Percentiles rank a stretch among this genome's conserved stretches.
These are phyloP conservation scores for Ceriops tagal DNA, from an alignment of 345 rosid species.

Conservation along the genomic window DNA sequence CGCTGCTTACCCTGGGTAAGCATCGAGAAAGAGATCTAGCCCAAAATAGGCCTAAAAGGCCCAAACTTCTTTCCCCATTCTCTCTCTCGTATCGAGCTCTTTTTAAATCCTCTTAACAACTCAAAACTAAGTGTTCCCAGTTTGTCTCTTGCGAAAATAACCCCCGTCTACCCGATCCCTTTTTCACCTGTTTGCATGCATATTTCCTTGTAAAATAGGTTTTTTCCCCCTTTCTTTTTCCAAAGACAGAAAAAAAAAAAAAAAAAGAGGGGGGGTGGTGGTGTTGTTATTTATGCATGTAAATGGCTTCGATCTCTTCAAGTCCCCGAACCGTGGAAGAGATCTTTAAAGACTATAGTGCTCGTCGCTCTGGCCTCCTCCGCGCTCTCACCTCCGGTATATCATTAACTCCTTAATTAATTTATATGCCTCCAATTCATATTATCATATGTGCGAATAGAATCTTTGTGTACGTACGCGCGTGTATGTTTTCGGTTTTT, in stretches of 20 bases:
- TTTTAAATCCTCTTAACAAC: neutral
- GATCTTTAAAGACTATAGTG: slow-evolving; percentile 80
- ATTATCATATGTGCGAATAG: neutral
- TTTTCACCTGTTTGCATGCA: neutral
- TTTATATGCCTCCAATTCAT: neutral
- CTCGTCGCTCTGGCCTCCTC: slow-evolving; percentile 75
- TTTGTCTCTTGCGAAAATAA: neutral
- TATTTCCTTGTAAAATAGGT: neutral
- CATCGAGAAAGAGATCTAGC: neutral
- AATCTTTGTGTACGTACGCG: slow-evolving; percentile 2
- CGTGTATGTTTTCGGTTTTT: neutral
- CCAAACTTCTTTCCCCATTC: neutral
- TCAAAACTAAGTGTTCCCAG: neutral
- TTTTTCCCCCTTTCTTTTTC: neutral
- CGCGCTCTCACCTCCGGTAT: slow-evolving; percentile 89
- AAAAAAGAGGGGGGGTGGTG: too few species aligned
- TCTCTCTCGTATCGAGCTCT: neutral
- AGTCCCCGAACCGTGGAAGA: slow-evolving; percentile 92
- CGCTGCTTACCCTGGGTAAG: too few species aligned
- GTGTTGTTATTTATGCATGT: slow-evolving; percentile 3
- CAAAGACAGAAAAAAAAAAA: neutral
- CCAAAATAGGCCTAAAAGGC: neutral
- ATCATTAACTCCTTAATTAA: neutral
- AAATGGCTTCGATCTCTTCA: slow-evolving; percentile 40
- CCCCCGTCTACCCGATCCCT: neutral